Conservation (phyloP, 2,329 filamentous ascomycete genomes). For the Purpureocillium lavendulum region DNA sequence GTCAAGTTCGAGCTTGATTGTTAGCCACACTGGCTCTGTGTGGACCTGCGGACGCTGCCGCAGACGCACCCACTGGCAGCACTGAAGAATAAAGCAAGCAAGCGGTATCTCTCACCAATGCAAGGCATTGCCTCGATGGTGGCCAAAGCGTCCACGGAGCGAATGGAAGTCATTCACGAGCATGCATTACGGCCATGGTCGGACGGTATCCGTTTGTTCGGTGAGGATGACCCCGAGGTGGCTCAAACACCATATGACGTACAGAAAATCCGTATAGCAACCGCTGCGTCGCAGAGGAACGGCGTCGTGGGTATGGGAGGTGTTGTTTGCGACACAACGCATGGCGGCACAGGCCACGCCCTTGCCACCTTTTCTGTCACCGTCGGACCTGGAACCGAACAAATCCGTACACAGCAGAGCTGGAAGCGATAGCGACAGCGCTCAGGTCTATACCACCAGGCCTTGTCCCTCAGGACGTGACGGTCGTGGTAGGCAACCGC, state of each 20-base stretch:
- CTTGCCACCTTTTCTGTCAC: slow-evolving; percentile 8
- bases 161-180: slow-evolving; percentile 5
- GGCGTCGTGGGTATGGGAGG: slow-evolving; percentile 6
- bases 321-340: slow-evolving; percentile 1
- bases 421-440: slow-evolving; percentile 6
- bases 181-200: not conserved
- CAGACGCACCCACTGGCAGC: slow-evolving; percentile 2
- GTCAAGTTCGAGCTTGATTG: too few species aligned
- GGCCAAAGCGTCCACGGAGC: not conserved
- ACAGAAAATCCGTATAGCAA: slow-evolving; percentile 4
- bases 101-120: slow-evolving; percentile 2
- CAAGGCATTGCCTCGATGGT: not conserved
- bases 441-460: slow-evolving; percentile 6
- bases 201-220: too few species aligned
- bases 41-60: slow-evolving; percentile 1
- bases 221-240: too few species aligned
- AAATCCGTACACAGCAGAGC: slow-evolving; percentile 10
- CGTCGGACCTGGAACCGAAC: slow-evolving; percentile 7
- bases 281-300: slow-evolving; percentile 2
- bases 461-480: slow-evolving; percentile 3
- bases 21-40: too few species aligned
- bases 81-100: not conserved
- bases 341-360: not conserved
- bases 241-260: not conserved
- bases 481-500: slow-evolving; percentile 5